A percentile compares a stretch with the other conserved stretches of the same genome.
These are phyloP conservation scores for Colletotrichum eremochloae DNA, from an alignment of 2,329 filamentous ascomycete genomes.

Conservation along the genomic window DNA sequence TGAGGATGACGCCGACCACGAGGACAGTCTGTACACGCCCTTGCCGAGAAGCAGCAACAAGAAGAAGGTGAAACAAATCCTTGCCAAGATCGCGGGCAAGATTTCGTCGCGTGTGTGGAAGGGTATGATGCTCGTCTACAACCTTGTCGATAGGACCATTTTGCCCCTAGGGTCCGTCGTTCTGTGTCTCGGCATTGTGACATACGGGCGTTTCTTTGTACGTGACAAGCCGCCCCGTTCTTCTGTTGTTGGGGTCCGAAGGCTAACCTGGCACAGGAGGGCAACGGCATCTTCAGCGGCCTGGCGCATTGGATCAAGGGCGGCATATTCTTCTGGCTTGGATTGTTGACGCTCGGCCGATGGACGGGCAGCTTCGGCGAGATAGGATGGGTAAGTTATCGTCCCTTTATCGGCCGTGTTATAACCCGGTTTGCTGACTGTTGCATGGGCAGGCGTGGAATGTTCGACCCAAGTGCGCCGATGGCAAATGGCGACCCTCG, in stretches of 20 bases:
- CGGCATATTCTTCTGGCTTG: conserved; percentile 94
- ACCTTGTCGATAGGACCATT: conserved; percentile 80
- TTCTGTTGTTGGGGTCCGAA: not conserved
- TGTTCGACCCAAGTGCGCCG: conserved; percentile 71
- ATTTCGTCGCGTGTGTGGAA: conserved; percentile 70
- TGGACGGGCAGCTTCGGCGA: conserved; percentile 94
- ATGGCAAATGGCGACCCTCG: conserved; percentile 78
- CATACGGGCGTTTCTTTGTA: conserved; percentile 88
- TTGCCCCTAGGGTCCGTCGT: conserved; percentile 83
- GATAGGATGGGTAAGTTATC: conserved; percentile 78
- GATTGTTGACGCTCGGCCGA: conserved; percentile 85
- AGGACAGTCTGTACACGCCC: conserved; percentile 56
- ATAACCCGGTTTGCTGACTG: conserved; percentile 33
- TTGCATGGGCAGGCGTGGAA: conserved; percentile 81
- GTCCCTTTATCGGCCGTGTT: not conserved
- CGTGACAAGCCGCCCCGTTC: conserved; percentile 54
- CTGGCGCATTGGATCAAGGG: conserved; percentile 96
- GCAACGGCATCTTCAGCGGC: conserved; percentile 79
- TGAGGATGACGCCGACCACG: conserved; percentile 60
- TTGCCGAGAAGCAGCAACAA: conserved; percentile 58
- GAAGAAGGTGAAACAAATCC: conserved; percentile 58
- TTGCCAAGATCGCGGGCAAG: conserved; percentile 64
- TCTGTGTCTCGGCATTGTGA: conserved; percentile 78
- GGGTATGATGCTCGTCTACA: conserved; percentile 71
- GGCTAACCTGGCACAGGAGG: conserved; percentile 65